These are phyloP conservation scores for Wickerhamiella infanticola DNA, from an alignment of 1,139 yeast species.

Conservation along the genomic window DNA sequence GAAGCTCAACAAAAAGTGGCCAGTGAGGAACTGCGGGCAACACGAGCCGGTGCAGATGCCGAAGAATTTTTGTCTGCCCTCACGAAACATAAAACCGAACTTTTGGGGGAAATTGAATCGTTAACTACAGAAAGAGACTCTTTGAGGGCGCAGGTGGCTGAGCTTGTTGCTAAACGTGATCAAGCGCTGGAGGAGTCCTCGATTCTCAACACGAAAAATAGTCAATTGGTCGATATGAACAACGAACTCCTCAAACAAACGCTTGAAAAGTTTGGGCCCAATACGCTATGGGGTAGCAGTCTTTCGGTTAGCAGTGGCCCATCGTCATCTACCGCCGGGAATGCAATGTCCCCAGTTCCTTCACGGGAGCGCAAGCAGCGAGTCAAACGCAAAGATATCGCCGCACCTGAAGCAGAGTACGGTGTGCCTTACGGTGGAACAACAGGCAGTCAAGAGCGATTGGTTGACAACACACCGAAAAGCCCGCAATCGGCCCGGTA, in stretches of 20 bases:
- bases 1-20: constrained; percentile 23
- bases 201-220: constrained; percentile 21
- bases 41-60: constrained; percentile 3
- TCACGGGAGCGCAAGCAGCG: background rate
- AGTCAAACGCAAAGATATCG: constrained; percentile 6
- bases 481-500: background rate
- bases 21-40: constrained; percentile 19
- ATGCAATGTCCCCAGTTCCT: background rate
- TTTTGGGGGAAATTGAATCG: constrained; percentile 23
- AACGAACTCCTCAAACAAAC: constrained; percentile 25
- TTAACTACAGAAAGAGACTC: constrained; percentile 21
- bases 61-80: constrained; percentile 13
- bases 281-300: constrained; percentile 7
- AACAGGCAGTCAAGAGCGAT: background rate
- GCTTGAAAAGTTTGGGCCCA: constrained; percentile 22
- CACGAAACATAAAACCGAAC: constrained; percentile 16
- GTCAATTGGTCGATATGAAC: constrained; percentile 26
- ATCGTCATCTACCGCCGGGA: background rate
- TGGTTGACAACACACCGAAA: background rate
- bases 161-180: constrained; percentile 18
- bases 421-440: background rate
- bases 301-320: background rate
- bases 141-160: constrained; percentile 21
- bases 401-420: background rate
- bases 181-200: constrained; percentile 22